Percentiles rank a stretch among this genome's conserved stretches.
Conservation (phyloP, 169 alveolate species). For the Plasmodium relictum region DNA sequence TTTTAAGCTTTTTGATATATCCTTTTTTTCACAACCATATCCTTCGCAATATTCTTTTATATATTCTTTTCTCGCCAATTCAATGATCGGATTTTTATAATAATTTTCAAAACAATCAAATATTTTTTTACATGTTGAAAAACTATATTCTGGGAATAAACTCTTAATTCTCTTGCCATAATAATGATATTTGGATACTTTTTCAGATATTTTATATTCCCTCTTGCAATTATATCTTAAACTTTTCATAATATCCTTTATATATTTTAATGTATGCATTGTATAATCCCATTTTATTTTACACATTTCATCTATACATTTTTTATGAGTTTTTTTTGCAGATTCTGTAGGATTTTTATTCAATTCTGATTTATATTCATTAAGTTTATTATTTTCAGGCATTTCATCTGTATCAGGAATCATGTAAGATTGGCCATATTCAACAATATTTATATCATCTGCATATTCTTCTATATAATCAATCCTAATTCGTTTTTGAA, state of each 20-base stretch:
- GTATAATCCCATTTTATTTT: slow-evolving; percentile 8
- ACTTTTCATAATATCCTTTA: neutral
- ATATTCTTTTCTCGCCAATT: neutral
- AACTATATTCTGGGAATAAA: neutral
- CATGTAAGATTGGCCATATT: neutral
- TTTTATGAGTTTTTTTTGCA: neutral
- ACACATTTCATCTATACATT: neutral
- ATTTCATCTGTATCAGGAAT: slow-evolving; percentile 12
- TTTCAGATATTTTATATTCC: neutral
- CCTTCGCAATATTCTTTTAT: neutral
- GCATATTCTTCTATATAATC: neutral
- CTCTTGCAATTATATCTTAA: neutral
- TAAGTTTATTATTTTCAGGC: slow-evolving; percentile 14
- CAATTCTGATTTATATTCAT: neutral
- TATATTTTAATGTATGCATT: neutral
- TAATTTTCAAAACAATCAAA: slow-evolving; percentile 2
- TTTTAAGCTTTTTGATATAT: neutral
- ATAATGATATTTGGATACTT: neutral
- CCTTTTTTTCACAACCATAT: neutral
- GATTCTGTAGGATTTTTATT: neutral
- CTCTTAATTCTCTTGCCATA: slow-evolving; percentile 12
- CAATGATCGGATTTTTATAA: neutral
- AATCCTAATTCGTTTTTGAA: neutral
- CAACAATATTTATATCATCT: slow-evolving; percentile 8
- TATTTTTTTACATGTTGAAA: slow-evolving; percentile 16